Percentiles rank a stretch among this genome's conserved stretches.
Evolutionary conservation across 768 basidiomycete species (phyloP).

Genomic region (Phanerochaete sordida): DNA sequence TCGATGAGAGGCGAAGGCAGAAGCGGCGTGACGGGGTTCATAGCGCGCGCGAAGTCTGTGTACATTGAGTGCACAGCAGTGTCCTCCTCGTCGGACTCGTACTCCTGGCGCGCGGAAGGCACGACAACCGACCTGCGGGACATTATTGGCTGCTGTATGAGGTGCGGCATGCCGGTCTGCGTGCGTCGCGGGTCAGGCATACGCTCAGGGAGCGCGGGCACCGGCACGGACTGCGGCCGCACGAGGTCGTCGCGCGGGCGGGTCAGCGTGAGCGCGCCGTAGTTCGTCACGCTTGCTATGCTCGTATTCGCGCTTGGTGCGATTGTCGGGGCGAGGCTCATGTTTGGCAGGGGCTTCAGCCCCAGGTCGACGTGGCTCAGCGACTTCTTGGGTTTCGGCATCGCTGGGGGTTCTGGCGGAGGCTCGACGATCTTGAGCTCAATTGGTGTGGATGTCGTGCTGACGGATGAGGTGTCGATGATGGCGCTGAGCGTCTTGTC

Average conservation of each 20-base stretch:
- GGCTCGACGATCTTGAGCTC: not conserved
- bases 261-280: not conserved
- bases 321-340: slow-evolving; percentile 18
- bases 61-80: slow-evolving; percentile 6
- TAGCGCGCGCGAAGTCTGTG: slow-evolving; percentile 1
- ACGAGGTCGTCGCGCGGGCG: not conserved
- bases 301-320: slow-evolving; percentile 20
- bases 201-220: not conserved
- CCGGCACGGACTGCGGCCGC: not conserved
- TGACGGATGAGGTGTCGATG: not conserved
- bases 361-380: slow-evolving; percentile 25
- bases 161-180: not conserved
- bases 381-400: slow-evolving; percentile 21
- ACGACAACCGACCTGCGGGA: not conserved
- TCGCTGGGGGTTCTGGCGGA: not conserved
- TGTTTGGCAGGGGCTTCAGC: slow-evolving; percentile 22
- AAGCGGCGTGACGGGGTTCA: slow-evolving; percentile 1
- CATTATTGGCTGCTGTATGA: not conserved
- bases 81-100: slow-evolving; percentile 4
- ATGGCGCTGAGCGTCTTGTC: not conserved
- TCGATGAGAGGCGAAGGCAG: not conserved
- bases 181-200: not conserved
- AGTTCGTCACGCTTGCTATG: slow-evolving; percentile 18
- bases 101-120: not conserved
- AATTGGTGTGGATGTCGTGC: not conserved